These are phyloP conservation scores for Telfairia occidentalis DNA, from an alignment of 331 rosid species.

Conservation along the genomic window DNA sequence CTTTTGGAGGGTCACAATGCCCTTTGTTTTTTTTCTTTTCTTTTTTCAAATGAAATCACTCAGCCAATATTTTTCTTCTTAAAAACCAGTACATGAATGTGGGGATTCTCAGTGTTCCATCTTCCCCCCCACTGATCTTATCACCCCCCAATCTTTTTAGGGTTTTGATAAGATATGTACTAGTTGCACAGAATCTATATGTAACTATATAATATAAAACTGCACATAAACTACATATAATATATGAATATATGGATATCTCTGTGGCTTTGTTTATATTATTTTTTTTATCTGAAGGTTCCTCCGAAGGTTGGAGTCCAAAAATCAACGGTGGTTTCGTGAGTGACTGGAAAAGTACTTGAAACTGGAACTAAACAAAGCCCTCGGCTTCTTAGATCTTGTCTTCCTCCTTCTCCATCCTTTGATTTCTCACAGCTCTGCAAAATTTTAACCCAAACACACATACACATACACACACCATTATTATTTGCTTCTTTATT, in stretches of 20 bases:
- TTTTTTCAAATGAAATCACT: conserved; percentile 40
- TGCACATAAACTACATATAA: not conserved
- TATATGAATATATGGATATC: not conserved
- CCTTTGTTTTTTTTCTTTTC: conserved; percentile 13
- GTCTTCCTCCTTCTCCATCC: conserved; percentile 59
- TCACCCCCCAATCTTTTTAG: conserved; percentile 51
- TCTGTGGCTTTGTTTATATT: too few relatives aligned
- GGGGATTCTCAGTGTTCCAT: conserved; percentile 13
- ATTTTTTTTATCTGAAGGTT: conserved; percentile 45
- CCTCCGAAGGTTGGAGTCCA: conserved; percentile 97
- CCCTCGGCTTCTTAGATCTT: conserved; percentile 89
- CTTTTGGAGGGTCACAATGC: not conserved
- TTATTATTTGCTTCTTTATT: too few relatives aligned
- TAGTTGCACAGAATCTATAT: conserved; percentile 20
- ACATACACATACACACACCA: not conserved
- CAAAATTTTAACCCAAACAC: too few relatives aligned
- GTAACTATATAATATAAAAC: not conserved
- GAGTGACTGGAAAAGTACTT: conserved; percentile 83
- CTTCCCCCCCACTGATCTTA: conserved; percentile 27
- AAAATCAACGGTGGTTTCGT: conserved; percentile 82
- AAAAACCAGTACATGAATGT: conserved; percentile 26
- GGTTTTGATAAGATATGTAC: conserved; percentile 54
- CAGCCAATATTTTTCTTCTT: conserved; percentile 18
- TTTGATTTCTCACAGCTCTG: conserved; percentile 64
- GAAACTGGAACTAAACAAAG: conserved; percentile 91